Base-by-base conservation (phyloP, 305 asterid species). In the Coffea humblotiana region DNA sequence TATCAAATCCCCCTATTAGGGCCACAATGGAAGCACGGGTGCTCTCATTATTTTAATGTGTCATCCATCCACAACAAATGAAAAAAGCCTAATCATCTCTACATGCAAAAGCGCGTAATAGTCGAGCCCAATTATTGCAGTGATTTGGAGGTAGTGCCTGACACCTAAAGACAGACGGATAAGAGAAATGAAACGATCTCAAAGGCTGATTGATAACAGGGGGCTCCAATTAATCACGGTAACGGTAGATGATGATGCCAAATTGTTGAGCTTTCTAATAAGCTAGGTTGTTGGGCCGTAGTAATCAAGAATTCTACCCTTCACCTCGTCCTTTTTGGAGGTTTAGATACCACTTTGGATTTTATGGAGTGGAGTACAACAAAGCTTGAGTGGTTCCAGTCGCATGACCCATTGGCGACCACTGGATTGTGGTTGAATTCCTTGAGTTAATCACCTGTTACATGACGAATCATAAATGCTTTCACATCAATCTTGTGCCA, bases 1-100 rank as follows among this genome's bases (percentile, higher is more conserved):
- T 68, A 76, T 78, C 78, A 51, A 63, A 77, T 70, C 77, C 75
- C 65, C 48, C 61, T 40, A 27, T 73, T 66, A 18, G 43, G 43
- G 32, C 71, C 72, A 56, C 77, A 66, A 52, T 4, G 25, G 37
- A 32, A 3, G 18, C 66, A 65, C 72, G 60, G 51, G 51, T 52
- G 13, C 43, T 1, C 79, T n/a, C n/a, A 25, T 70, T 54, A 18
- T 49, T 65, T 40, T 45, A 35, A 35, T 2, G 4, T 35, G n/a
- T 32, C 72, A 32, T 58, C 78, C 78, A 56, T 18, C 45, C 63
- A 75, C 54, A 21, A 37, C 3, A 7, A 37, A 29, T 0, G 12
- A 58, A 13, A 60, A 63, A n/a, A 47, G 35, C 9, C 75, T 74
- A 49, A 65, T 60, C 79, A 80, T 65, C 56, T n/a, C 21, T 58